A percentile compares a stretch with the other conserved stretches of the same genome.
Conservation (phyloP, 768 basidiomycete genomes). For the Mycena capillaripes region DNA sequence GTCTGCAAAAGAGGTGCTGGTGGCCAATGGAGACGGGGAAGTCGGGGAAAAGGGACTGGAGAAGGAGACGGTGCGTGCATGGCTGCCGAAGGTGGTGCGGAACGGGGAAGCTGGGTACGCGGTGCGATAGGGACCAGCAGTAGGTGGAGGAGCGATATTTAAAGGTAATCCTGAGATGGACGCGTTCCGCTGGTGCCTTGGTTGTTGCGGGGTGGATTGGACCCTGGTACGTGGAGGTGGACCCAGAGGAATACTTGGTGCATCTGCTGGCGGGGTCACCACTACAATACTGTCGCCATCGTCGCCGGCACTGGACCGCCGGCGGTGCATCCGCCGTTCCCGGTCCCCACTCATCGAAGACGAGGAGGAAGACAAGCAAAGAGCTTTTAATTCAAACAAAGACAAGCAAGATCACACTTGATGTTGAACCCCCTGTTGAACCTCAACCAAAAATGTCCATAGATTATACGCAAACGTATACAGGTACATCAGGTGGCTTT, state of each 20-base stretch:
- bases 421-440: too few relatives aligned
- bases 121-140: slow-evolving; percentile 49
- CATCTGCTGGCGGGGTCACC: slow-evolving; percentile 39
- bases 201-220: slow-evolving; percentile 42
- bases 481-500: too few relatives aligned
- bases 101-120: slow-evolving; percentile 49
- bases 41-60: slow-evolving; percentile 65
- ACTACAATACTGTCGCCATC: slow-evolving; percentile 37
- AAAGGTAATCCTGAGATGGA: slow-evolving; percentile 42
- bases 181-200: slow-evolving; percentile 42
- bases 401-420: too few relatives aligned
- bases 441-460: too few relatives aligned
- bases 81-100: slow-evolving; percentile 49
- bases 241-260: slow-evolving; percentile 20
- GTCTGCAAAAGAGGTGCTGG: slow-evolving; percentile 51
- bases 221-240: slow-evolving; percentile 45
- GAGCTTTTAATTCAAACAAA: too few relatives aligned
- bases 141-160: slow-evolving; percentile 39
- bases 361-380: too few relatives aligned
- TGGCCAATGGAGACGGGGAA: slow-evolving; percentile 65
- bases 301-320: slow-evolving; percentile 33
- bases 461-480: too few relatives aligned
- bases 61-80: slow-evolving; percentile 63
- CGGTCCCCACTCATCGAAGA: too few relatives aligned
- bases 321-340: slow-evolving; percentile 27